Evolutionary conservation across 768 basidiomycete species (phyloP), one percentile per base, ranked within the genome.

Genomic region (Termitomyces heimii): DNA sequence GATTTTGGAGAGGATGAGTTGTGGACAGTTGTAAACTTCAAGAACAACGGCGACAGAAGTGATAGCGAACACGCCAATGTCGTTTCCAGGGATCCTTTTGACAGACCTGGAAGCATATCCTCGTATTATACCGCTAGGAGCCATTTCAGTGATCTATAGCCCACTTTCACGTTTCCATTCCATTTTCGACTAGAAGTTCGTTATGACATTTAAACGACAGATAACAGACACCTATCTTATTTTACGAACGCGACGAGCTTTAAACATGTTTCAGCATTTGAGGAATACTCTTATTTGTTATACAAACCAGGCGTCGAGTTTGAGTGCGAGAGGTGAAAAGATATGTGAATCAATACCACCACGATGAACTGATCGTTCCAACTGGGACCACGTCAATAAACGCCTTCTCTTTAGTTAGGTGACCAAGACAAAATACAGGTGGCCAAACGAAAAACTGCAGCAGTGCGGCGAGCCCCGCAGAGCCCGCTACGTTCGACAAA

Each of bases 81-180:
- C n/a, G 20, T 9, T 18, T 59, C 29, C n/a, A 29, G 18, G 12
- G 58, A 63, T 29, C 43, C 48, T 20, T 55, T 53, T 34, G 64
- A 66, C 26, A 58, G 71, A 50, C 68, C 71, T 22, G 71, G 65
- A 22, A 76, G 74, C 53, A 56, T 63, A 57, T 60, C 70, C 9
- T 74, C 75, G 2, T 76, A 70, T 54, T 61, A 62, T 48, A 74
- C 75, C 20, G 75, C 75, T 10, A 69, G 59, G 52, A 73, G 66
- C 46, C 67, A 67, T 26, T 68, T 73, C 47, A 62, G 63, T 55
- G 66, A 67, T 48, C 2, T 13, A 35, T 55, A 18, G 48, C 26
- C 20, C 32, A 34, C 31, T 22, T 32, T 54, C 20, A 44, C 51
- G 7, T 13, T 20, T n/a, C 31, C 16, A 3, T 24, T 24, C 28